Percentiles rank a stretch among this genome's conserved stretches.
phyloP scores from a whole-genome alignment of 345 rosid species.

The Eutrema yunnanense region DNA sequence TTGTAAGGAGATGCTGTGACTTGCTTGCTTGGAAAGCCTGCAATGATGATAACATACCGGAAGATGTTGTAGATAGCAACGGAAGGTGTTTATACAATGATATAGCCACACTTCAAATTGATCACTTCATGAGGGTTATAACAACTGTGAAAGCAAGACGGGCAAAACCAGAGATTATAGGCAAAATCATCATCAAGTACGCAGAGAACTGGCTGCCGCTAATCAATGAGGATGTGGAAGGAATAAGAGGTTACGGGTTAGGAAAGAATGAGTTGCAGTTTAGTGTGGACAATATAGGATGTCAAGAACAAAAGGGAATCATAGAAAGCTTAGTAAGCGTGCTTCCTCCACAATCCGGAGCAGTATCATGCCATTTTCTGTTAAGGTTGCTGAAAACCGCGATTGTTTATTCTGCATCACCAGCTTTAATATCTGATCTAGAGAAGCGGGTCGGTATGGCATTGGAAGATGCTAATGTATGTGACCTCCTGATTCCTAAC shows the following conservation, averaged over 20 bases:
- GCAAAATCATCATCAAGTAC: constrained; percentile 53
- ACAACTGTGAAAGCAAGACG: constrained; percentile 55
- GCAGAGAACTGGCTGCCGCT: constrained; percentile 53
- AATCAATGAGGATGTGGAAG: constrained; percentile 55
- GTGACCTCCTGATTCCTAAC: constrained; percentile 76
- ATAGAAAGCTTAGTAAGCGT: constrained; percentile 70
- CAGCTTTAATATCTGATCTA: constrained; percentile 71
- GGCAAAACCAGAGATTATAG: constrained; percentile 45
- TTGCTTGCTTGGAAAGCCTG: constrained; percentile 75
- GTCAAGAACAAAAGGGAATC: constrained; percentile 48
- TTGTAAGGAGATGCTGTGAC: constrained; percentile 81
- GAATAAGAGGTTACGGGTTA: constrained; percentile 45
- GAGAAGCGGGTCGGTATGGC: constrained; percentile 61
- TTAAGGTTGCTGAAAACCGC: constrained; percentile 69
- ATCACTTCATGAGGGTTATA: constrained; percentile 72
- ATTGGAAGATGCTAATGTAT: constrained; percentile 58
- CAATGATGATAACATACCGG: constrained; percentile 34
- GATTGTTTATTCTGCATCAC: constrained; percentile 58
- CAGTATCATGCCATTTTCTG: constrained; percentile 63
- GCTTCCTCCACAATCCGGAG: constrained; percentile 58
- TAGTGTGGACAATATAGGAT: constrained; percentile 35
- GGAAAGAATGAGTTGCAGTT: constrained; percentile 63
- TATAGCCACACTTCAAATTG: constrained; percentile 44
- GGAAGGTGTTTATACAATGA: constrained; percentile 49
- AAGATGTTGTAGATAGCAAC: constrained; percentile 24